Percentiles rank a stretch among this genome's conserved stretches.
These are phyloP conservation scores for Cyclaneusma minus DNA, from an alignment of 2,329 filamentous ascomycete genomes.

Conservation along the genomic window DNA sequence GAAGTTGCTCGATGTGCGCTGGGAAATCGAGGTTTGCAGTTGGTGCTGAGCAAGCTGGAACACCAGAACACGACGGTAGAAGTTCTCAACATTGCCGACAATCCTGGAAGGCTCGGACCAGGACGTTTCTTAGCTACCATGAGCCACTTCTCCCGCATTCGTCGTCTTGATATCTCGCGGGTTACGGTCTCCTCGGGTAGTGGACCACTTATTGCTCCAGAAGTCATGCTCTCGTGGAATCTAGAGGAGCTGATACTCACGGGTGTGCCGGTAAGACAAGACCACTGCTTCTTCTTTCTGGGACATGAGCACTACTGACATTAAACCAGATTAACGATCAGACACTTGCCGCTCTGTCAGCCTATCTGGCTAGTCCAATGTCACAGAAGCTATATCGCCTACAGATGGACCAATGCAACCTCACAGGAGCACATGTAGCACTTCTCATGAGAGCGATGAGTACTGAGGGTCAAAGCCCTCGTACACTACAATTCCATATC, in stretches of 20 bases:
- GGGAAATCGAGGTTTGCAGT: constrained; percentile 38
- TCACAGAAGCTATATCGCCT: constrained; percentile 45
- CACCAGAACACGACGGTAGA: constrained; percentile 53
- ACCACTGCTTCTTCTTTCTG: not conserved
- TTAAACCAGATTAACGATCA: constrained; percentile 34
- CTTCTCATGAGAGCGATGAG: constrained; percentile 49
- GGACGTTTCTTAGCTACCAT: constrained; percentile 50
- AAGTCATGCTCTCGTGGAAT: constrained; percentile 51
- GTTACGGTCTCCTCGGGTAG: constrained; percentile 45
- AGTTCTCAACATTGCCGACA: constrained; percentile 49
- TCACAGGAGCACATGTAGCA: constrained; percentile 49
- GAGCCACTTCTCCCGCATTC: constrained; percentile 48
- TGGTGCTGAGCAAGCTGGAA: constrained; percentile 47
- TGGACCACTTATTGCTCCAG: constrained; percentile 47
- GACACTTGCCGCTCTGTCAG: constrained; percentile 48
- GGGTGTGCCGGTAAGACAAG: constrained; percentile 31
- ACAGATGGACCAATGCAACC: constrained; percentile 49
- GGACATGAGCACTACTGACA: constrained; percentile 13
- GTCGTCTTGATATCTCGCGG: constrained; percentile 50
- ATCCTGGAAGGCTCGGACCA: constrained; percentile 48
- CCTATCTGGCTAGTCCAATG: constrained; percentile 44
- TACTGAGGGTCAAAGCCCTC: constrained; percentile 27
- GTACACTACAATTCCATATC: constrained; percentile 49
- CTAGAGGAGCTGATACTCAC: constrained; percentile 51
- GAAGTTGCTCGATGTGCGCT: constrained; percentile 50